Conservation (phyloP, 768 basidiomycete genomes). For the Suillus weaverae region DNA sequence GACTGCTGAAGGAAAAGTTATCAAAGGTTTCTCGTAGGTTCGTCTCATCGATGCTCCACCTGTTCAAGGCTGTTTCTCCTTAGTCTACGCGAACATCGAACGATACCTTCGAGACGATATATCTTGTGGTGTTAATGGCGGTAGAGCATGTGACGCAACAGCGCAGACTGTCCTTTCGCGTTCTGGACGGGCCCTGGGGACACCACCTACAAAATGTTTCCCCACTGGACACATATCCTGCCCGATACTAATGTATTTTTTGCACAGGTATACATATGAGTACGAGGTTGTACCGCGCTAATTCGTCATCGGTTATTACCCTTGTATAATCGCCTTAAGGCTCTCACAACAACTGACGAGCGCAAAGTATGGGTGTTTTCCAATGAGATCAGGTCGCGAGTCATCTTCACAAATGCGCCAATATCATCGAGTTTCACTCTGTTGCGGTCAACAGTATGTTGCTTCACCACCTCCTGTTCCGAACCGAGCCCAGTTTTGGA, state of each 20-base stretch:
- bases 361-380: conserved; percentile 85
- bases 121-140: conserved; percentile 71
- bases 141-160: conserved; percentile 55
- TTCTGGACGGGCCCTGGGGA: conserved; percentile 43
- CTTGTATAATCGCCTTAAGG: conserved; percentile 88
- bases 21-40: conserved; percentile 65
- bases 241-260: conserved; percentile 97
- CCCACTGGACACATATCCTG: conserved; percentile 72
- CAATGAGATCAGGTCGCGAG: conserved; percentile 82
- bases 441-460: not conserved
- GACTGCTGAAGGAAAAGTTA: conserved; percentile 89
- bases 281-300: not conserved
- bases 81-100: conserved; percentile 55
- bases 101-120: conserved; percentile 67
- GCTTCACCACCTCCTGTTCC: not conserved
- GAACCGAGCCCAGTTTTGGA: not conserved
- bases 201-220: conserved; percentile 50
- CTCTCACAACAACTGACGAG: conserved; percentile 80
- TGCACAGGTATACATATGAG: conserved; percentile 60
- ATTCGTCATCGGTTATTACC: conserved; percentile 85
- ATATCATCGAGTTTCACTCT: not conserved
- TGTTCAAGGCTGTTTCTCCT: not conserved
- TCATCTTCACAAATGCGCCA: conserved; percentile 13
- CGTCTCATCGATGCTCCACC: not conserved
- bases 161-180: conserved; percentile 53